Evolutionary conservation across 768 basidiomycete genomes (phyloP), one percentile per base, ranked within the genome.

Genomic region (Hypsizygus marmoreus): DNA sequence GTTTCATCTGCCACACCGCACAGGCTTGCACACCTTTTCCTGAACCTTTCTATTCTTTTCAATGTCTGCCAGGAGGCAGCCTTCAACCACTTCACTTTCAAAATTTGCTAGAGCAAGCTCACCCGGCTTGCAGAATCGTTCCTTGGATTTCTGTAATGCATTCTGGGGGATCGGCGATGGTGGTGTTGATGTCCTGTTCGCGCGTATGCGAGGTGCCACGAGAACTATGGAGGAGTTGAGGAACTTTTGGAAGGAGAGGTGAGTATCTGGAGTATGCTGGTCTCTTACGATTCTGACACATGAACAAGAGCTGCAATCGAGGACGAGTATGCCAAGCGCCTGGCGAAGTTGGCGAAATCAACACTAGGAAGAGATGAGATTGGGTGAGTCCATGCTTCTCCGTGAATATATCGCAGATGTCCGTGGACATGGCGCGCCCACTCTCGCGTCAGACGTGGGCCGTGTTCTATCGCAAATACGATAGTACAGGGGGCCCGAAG

Each of bases 241-340:
- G 54, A 80, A 71, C 33, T 95, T 90, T 59, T 97, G 93, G 91
- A 95, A 93, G 60, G 95, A 98, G 67, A 77, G 95, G 95, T 95
- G 51, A 48, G 83, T 69, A 24, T 23, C 11, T 5, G 26, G 31
- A 6, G 24, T 30, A 22, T 14, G 42, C 31, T 50, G 33, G 29
- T 3, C n/a, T 45, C 5, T 42, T 23, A 41, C 11, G 31, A 39
- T 26, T 41, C 51, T 45, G 43, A 52, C 45, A 38, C 28, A 44
- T 30, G 40, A 33, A 51, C 31, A 37, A 97, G 95, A 61, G 86
- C 92, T 6, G 54, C 74, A 23, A 97, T 97, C 51, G 95, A 98
- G 65, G 94, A 97, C 58, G 95, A 98, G 28, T 98, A 97, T 60
- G 87, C 95, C 1, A 93, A 92, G 67, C 80, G 85, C 22, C 61